Evolutionary conservation across 345 rosid genomes (phyloP).

Genomic region (Lepidium didymum): DNA sequence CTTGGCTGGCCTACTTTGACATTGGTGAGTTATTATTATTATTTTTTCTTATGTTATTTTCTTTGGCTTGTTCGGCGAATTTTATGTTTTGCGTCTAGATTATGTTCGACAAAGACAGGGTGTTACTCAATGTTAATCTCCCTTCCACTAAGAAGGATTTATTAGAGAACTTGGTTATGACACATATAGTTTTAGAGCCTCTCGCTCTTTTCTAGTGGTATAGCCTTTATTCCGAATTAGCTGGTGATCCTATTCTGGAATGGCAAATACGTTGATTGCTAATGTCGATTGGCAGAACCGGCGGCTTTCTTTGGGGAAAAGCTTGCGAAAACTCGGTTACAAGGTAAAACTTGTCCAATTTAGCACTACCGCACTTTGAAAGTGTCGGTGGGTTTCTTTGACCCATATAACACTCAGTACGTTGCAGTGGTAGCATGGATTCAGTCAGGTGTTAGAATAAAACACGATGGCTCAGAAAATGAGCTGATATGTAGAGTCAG

Average conservation of each 20-base stretch:
- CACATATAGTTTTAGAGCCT: slow-evolving; percentile 7
- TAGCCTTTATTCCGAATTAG: neutral
- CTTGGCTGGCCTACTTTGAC: neutral
- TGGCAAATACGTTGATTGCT: slow-evolving; percentile 14
- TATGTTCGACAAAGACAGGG: neutral
- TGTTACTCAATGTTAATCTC: neutral
- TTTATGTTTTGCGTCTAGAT: neutral
- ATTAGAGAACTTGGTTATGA: neutral
- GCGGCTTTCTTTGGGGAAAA: slow-evolving; percentile 32
- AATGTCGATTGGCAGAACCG: slow-evolving; percentile 23
- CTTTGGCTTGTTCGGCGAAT: neutral
- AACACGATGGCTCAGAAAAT: neutral
- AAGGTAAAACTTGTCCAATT: slow-evolving; percentile 32
- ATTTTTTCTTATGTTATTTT: neutral
- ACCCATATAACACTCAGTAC: slow-evolving; percentile 19
- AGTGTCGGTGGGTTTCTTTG: slow-evolving; percentile 22
- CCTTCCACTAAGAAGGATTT: slow-evolving; percentile 1
- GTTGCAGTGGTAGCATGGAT: neutral
- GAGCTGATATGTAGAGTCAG: slow-evolving; percentile 2
- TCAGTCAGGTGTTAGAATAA: slow-evolving; percentile 4
- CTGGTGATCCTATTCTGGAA: neutral
- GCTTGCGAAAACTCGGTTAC: slow-evolving; percentile 30
- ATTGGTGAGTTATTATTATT: neutral
- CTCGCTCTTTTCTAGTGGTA: slow-evolving; percentile 5
- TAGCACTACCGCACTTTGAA: slow-evolving; percentile 5